Conservation (phyloP, 2,329 filamentous ascomycete species). For the Trichothecium roseum region DNA sequence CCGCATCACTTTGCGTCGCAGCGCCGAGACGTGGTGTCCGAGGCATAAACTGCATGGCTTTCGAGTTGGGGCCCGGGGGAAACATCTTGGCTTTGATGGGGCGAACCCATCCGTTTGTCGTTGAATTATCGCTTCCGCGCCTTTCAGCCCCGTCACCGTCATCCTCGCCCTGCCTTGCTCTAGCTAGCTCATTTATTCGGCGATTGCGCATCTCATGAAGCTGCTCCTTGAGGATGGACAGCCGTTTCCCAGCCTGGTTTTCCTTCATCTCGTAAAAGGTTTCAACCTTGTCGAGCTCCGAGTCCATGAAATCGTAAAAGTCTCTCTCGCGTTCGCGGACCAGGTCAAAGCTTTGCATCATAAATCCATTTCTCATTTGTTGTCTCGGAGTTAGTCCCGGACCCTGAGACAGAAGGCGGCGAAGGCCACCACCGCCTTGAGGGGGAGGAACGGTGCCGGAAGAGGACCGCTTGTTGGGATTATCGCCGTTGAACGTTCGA, state of each 20-base stretch:
- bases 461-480: neutral
- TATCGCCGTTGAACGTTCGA: too few relatives aligned
- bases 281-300: constrained; percentile 84
- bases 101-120: constrained; percentile 31
- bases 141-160: neutral
- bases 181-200: constrained; percentile 60
- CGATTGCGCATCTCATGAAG: constrained; percentile 88
- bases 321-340: constrained; percentile 68
- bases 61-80: constrained; percentile 49
- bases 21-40: constrained; percentile 32
- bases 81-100: constrained; percentile 45
- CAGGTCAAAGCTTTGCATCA: constrained; percentile 32
- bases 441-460: neutral
- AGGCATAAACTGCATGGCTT: constrained; percentile 45
- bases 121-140: neutral
- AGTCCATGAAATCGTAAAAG: constrained; percentile 78
- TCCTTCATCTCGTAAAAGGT: constrained; percentile 83
- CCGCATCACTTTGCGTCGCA: constrained; percentile 17
- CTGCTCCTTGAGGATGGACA: constrained; percentile 66
- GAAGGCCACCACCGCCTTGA: constrained; percentile 19
- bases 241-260: constrained; percentile 64
- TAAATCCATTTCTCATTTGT: too few relatives aligned
- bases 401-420: constrained; percentile 24
- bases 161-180: constrained; percentile 7
- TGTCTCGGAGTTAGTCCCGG: constrained; percentile 21